Evolutionary conservation across 2,329 filamentous ascomycete species (phyloP).

Genomic region (Huntiella moniliformis): DNA sequence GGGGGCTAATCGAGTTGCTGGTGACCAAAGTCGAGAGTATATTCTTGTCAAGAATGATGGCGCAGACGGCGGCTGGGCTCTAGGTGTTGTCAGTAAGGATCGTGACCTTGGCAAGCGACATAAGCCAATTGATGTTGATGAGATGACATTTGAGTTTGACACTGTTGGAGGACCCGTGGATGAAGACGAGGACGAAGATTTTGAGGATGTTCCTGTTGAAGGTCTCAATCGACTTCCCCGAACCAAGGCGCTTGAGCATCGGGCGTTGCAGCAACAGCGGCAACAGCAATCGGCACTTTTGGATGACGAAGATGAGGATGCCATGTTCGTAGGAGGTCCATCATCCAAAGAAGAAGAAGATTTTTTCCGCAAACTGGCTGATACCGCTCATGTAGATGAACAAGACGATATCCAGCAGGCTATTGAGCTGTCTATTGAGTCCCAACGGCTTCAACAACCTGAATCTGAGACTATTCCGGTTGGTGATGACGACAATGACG

Average conservation of each 20-base stretch:
- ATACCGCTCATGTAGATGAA: not conserved
- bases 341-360: slow-evolving; percentile 13
- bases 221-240: slow-evolving; percentile 72
- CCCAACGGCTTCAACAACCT: slow-evolving; percentile 27
- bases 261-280: slow-evolving; percentile 16
- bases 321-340: slow-evolving; percentile 33
- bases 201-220: slow-evolving; percentile 85
- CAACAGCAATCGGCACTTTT: slow-evolving; percentile 12
- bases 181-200: slow-evolving; percentile 58
- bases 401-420: slow-evolving; percentile 54
- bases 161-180: slow-evolving; percentile 40
- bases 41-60: slow-evolving; percentile 91
- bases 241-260: slow-evolving; percentile 4
- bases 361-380: slow-evolving; percentile 17
- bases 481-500: slow-evolving; percentile 19
- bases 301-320: slow-evolving; percentile 24
- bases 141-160: slow-evolving; percentile 36
- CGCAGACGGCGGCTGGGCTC: slow-evolving; percentile 84
- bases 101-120: slow-evolving; percentile 62
- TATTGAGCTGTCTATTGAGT: slow-evolving; percentile 68
- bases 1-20: slow-evolving; percentile 48
- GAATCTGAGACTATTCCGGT: slow-evolving; percentile 13
- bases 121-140: slow-evolving; percentile 85
- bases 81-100: slow-evolving; percentile 78
- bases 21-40: slow-evolving; percentile 83